Evolutionary conservation across 2,329 filamentous ascomycete species (phyloP), one percentile per base, ranked within the genome.

Genomic region (Hymenoscyphus fraxineus): DNA sequence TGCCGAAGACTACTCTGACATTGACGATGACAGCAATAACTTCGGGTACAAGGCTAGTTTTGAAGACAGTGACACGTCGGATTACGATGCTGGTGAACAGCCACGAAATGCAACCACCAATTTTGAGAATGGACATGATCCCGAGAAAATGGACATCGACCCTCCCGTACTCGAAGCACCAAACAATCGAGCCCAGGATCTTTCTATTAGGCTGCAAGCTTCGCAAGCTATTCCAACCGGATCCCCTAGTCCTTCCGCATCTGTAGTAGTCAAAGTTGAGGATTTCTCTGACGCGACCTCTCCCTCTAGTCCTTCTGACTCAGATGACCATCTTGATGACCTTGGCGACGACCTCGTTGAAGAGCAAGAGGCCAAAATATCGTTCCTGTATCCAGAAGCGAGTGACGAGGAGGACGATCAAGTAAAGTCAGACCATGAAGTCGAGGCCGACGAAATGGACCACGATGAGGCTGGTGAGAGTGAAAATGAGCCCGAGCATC

Each of bases 21-120:
- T 54, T 27, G 47, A 54, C 22, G 47, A 54, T 54, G 47, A 54
- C 47, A 54, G 47, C 47, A 54, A 54, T 19, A 54, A 54, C 22
- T 54, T 54, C 19, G 47, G 47, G 3, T 27, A 27, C 19, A 31
- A 12, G 13, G 47, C 9, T 27, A 19, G 22, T 27, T 54, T 27
- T 19, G 22, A 22, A 12, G 47, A 54, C n/a, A 54, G 47, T 13
- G 47, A 54, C 47, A 22, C 47, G 19, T 54, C 47, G 13, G 47
- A 54, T 19, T n/a, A 9, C n/a, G 44, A 51, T 10, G 12, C 13
- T 12, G 10, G 19, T 12, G 9, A 27, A 54, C 47, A 13, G 6
- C n/a, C 9, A 15, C 47, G 22, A 54, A 22, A 54, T 4, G 9
- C 22, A 27, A 22, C 2, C 19, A 19, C 44, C 44, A n/a, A 13